Evolutionary conservation across 148 eudicot genomes (phyloP), one percentile per base, ranked within the genome.

Genomic region (Pouteria glomerata): DNA sequence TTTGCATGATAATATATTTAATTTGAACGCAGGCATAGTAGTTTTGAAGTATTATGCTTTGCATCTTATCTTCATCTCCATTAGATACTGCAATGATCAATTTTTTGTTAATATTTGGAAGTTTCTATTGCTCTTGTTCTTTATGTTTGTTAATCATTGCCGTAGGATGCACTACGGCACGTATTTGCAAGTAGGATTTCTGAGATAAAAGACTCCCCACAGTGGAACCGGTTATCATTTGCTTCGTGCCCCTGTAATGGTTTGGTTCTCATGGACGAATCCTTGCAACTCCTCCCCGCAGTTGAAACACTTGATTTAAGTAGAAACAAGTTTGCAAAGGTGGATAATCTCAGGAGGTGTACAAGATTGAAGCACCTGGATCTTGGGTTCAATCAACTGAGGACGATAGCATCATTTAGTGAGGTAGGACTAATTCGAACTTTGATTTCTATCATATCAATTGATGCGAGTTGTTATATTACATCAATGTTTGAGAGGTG

Each of bases 301-400:
- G 90, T 89, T 80, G 98, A 95, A 77, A 91, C 87, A 64, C 93
- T 95, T 85, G 98, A 95, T 79, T 82, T 95, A 67, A 91, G 98
- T 75, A 80, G 98, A 71, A 95, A 95, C 84, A 95, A 88, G 87
- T 89, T 95, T 79, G 76, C 96, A 31, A 91, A 86, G 82, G 91
- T 83, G 72, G 94, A 95, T 82, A 91, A 95, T 80, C 88, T 95
- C 39, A 84, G 90, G 29, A 89, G 82, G 74, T 91, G 98, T 81
- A 76, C 86, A 44, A 88, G 79, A 66, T 76, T 95, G 67, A 83
- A 82, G 67, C 97, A 95, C 77, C 82, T 95, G 79, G 98, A 95
- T 80, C 86, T 95, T 48, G 98, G 98, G 73, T 95, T 91, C 74
- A 95, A 91, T 89, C 90, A 89, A 42, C 84, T 95, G 63, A 82